phyloP scores from a whole-genome alignment of 2,329 filamentous ascomycete species.

The Metarhizium robertsii region DNA sequence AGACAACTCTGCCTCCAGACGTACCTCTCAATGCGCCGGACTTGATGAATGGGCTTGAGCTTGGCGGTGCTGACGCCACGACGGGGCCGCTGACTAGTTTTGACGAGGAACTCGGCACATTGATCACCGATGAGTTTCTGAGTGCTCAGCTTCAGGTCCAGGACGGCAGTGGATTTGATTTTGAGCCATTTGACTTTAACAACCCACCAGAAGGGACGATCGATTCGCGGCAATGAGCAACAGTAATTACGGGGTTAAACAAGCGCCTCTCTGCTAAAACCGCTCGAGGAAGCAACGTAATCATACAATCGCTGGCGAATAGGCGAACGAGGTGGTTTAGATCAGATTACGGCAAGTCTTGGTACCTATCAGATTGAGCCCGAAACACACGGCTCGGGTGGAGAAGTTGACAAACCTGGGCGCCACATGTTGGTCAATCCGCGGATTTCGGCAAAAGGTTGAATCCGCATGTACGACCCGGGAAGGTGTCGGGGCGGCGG shows the following conservation, averaged over 20 bases:
- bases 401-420: neutral
- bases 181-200: conserved; percentile 23
- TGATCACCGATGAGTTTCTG: conserved; percentile 25
- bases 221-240: neutral
- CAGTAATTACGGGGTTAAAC: neutral
- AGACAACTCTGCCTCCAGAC: conserved; percentile 21
- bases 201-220: conserved; percentile 7
- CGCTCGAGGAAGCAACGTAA: too few relatives aligned
- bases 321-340: too few relatives aligned
- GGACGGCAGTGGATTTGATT: conserved; percentile 10
- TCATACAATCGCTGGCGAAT: too few relatives aligned
- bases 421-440: neutral
- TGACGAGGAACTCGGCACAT: conserved; percentile 21
- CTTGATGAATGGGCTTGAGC: conserved; percentile 23
- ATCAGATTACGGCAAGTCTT: neutral
- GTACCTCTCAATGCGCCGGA: conserved; percentile 22
- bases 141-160: conserved; percentile 21
- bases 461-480: too few relatives aligned
- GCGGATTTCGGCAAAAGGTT: neutral
- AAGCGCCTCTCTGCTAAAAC: too few relatives aligned
- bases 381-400: neutral
- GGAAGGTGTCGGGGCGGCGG: too few relatives aligned
- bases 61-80: conserved; percentile 13
- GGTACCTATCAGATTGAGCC: neutral
- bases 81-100: conserved; percentile 18